phyloP scores from a whole-genome alignment of 495 filamentous ascomycete genomes.

The Penicillium maclennaniae region DNA sequence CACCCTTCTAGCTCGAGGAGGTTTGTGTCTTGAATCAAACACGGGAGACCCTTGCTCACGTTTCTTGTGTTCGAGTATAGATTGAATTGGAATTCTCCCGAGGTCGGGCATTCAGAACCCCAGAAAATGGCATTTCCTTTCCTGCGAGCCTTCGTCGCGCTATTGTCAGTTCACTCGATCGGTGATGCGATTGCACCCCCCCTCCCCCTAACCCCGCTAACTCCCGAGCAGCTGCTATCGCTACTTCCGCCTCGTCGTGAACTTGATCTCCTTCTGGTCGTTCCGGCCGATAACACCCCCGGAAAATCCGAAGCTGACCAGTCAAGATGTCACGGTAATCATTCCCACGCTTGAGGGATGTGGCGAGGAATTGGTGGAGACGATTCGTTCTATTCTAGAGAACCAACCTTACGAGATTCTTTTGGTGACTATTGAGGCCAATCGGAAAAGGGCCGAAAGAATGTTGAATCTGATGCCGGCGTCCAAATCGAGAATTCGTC shows the following conservation, averaged over 20 bases:
- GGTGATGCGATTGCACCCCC: not conserved
- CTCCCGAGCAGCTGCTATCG: constrained; percentile 49
- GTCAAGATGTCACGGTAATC: constrained; percentile 70
- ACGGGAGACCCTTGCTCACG: not conserved
- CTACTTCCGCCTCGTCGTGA: constrained; percentile 63
- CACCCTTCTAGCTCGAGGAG: not conserved
- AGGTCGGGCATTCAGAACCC: not conserved
- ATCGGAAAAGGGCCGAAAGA: constrained; percentile 49
- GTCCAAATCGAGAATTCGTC: constrained; percentile 47
- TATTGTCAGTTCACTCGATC: constrained; percentile 39
- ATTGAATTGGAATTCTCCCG: not conserved
- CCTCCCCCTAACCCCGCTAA: not conserved
- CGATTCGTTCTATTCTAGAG: constrained; percentile 54
- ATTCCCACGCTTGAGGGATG: constrained; percentile 66
- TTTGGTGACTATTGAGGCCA: constrained; percentile 62
- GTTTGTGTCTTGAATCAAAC: not conserved
- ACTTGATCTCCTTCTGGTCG: constrained; percentile 60
- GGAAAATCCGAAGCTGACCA: constrained; percentile 58
- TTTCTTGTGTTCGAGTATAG: not conserved
- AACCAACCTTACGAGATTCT: constrained; percentile 56
- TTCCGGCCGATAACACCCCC: constrained; percentile 61
- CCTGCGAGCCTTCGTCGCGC: constrained; percentile 44
- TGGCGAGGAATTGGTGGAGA: constrained; percentile 55
- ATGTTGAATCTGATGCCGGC: constrained; percentile 52
- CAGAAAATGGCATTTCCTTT: constrained; percentile 42